Evolutionary conservation across 2,329 filamentous ascomycete species (phyloP), one percentile per base, ranked within the genome.

Genomic region (Juglanconis sp.): DNA sequence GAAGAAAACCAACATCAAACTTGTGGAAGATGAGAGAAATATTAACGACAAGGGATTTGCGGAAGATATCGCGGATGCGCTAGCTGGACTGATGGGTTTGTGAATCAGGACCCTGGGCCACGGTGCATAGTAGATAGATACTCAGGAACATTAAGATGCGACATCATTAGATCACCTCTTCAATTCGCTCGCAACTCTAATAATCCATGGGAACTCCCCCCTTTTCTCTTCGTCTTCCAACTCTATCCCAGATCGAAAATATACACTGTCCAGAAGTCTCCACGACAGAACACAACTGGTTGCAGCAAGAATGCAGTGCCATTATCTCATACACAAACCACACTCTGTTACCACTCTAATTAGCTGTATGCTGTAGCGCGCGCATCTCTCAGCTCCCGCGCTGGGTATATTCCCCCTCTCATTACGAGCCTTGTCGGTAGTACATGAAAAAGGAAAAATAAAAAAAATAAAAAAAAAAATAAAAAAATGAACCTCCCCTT

Each of bases 31-130:
- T 56, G 67, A 74, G 9, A 73, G 78, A 10, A 75, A 79, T 38
- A 77, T 88, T 38, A 88, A 88, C 66, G 79, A 87, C 58, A 68
- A 72, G 13, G 69, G 68, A 0, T 85, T 86, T 66, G 82, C 83
- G 3, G 66, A 67, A 5, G 76, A 77, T 46, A 72, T 82, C 46
- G 81, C 80, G 1, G 72, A 78, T 55, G 72, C 74, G 3, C 63
- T 81, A 58, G 69, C 71, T 5, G 57, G 52, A 15, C 65, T 73
- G 56, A 64, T 77, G 65, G 66, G 68, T 4, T 15, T 60, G 34
- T 56, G 32, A 38, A 35, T 9, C 4, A 13, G 38, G 38, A 42
- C n/a, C 10, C n/a, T 17, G 15, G n/a, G 9, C 5, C 15, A 24
- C 44, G 13, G 44, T 7, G 15, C 44, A 17, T 24, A 52, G 17